A percentile compares a stretch with the other conserved stretches of the same genome.
Evolutionary conservation across 306 rosid genomes (phyloP).

Genomic region (Cyamopsis tetragonoloba): DNA sequence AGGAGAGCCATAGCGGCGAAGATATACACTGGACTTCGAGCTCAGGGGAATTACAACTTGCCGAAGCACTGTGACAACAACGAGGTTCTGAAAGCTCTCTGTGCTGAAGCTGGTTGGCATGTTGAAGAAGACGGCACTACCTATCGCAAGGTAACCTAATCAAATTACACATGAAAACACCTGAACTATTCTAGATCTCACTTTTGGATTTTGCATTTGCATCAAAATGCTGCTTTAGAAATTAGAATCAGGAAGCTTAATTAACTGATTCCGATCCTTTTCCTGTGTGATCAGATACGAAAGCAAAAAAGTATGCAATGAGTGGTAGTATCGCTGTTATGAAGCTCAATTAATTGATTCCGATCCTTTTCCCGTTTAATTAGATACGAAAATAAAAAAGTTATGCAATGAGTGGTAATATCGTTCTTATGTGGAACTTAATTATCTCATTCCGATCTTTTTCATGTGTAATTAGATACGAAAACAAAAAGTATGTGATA

Average conservation of each 20-base stretch:
- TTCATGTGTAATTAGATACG: background rate
- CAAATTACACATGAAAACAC: background rate
- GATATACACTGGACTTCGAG: slow-evolving; percentile 73
- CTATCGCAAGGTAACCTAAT: slow-evolving; percentile 58
- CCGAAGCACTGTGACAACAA: slow-evolving; percentile 87
- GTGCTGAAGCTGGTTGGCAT: slow-evolving; percentile 84
- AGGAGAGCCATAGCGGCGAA: slow-evolving; percentile 78
- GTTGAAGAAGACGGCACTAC: slow-evolving; percentile 92
- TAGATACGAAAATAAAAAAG: too few species aligned
- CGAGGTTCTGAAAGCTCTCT: slow-evolving; percentile 83
- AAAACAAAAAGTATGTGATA: too few species aligned
- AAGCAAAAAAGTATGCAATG: too few species aligned
- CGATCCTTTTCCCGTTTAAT: too few species aligned
- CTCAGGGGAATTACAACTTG: slow-evolving; percentile 76
- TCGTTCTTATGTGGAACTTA: too few species aligned
- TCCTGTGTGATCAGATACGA: background rate
- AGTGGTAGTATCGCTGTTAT: too few species aligned
- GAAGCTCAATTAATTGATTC: too few species aligned
- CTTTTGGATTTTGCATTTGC: background rate
- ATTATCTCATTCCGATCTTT: background rate
- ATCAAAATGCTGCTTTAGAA: too few species aligned
- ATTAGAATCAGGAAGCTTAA: background rate
- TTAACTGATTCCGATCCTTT: background rate
- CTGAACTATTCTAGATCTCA: background rate
- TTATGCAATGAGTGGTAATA: too few species aligned